Evolutionary conservation across 2,329 filamentous ascomycete genomes (phyloP).

Genomic region (Cadophora luteo-olivacea): DNA sequence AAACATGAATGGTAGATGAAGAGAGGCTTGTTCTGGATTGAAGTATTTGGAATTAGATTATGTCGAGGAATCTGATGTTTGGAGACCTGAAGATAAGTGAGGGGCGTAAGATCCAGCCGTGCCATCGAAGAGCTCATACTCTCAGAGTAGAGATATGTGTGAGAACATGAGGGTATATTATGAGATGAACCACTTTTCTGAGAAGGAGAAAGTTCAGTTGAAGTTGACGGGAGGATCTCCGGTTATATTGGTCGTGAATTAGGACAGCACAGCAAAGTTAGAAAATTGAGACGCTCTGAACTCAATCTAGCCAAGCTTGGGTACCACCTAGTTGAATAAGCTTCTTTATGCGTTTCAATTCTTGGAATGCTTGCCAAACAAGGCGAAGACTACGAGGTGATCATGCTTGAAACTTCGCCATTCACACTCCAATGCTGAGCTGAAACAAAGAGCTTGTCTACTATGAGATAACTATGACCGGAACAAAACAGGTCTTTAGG

Average conservation of each 20-base stretch:
- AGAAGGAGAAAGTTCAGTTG: neutral
- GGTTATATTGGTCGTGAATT: neutral
- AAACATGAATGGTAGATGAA: conserved; percentile 71
- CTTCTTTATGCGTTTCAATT: conserved; percentile 6
- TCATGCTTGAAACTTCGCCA: conserved; percentile 4
- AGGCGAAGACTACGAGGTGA: neutral
- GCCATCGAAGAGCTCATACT: conserved; percentile 17
- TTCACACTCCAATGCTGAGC: neutral
- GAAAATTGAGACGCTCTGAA: neutral
- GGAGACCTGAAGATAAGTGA: conserved; percentile 61
- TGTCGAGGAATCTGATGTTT: conserved; percentile 65
- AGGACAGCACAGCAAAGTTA: neutral
- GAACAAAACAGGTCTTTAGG: neutral
- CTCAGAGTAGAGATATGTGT: no score
- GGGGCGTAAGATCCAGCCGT: conserved; percentile 43
- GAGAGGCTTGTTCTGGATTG: conserved; percentile 62
- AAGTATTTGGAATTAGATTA: conserved; percentile 66
- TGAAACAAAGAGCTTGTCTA: conserved; percentile 1
- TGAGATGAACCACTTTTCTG: conserved; percentile 1
- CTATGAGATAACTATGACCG: neutral
- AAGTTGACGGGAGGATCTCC: neutral
- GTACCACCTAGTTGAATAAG: neutral
- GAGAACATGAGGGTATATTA: neutral
- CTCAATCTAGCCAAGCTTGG: neutral
- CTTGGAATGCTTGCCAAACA: neutral